Conservation (phyloP, 2,329 filamentous ascomycete genomes). For the Proliferodiscus dingleyae region DNA sequence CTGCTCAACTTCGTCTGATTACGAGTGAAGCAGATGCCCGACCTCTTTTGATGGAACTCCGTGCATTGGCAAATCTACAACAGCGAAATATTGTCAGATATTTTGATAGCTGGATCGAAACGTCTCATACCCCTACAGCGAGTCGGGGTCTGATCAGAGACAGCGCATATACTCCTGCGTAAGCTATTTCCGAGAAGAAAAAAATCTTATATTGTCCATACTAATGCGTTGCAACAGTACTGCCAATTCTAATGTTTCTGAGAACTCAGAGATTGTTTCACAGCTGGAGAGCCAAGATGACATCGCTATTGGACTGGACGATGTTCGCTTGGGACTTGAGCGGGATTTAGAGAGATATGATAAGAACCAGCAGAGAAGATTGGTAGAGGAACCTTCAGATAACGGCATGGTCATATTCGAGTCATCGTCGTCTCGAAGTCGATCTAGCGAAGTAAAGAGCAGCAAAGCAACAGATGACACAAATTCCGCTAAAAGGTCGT, state of each 20-base stretch:
- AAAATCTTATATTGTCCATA: not conserved
- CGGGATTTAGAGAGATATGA: constrained; percentile 4
- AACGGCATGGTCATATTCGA: constrained; percentile 3
- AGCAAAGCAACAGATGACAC: not conserved
- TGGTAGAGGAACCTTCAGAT: not conserved
- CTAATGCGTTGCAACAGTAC: not conserved
- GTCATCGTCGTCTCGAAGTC: not conserved
- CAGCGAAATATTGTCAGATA: constrained; percentile 65
- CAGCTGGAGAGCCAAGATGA: not conserved
- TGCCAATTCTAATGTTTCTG: not conserved
- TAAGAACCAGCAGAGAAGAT: not conserved
- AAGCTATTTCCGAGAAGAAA: not conserved
- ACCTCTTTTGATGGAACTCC: constrained; percentile 49
- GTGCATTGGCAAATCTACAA: constrained; percentile 49
- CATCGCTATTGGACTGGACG: not conserved
- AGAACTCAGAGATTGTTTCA: not conserved
- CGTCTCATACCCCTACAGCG: constrained; percentile 19
- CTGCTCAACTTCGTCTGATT: constrained; percentile 12
- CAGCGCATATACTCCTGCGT: constrained; percentile 1
- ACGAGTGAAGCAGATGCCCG: constrained; percentile 37
- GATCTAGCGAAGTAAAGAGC: not conserved
- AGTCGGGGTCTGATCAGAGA: not conserved
- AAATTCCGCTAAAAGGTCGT: not conserved
- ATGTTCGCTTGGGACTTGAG: constrained; percentile 1
- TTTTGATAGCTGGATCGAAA: constrained; percentile 60